Evolutionary conservation across 2,329 filamentous ascomycete genomes (phyloP).

Genomic region (Penicillium sp.): DNA sequence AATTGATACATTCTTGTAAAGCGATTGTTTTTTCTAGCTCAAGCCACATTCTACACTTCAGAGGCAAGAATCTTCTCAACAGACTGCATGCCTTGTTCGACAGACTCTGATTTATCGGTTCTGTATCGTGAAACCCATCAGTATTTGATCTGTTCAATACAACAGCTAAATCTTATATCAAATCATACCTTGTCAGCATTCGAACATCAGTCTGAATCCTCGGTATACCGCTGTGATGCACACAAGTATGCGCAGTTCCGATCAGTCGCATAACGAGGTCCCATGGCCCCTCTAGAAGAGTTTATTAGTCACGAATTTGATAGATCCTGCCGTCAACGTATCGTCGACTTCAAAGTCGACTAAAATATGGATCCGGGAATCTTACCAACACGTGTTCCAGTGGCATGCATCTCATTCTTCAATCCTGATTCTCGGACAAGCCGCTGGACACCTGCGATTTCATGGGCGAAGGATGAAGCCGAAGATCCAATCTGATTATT

Average conservation of each 20-base stretch:
- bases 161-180: too few relatives aligned
- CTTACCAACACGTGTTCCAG: slow-evolving; percentile 8
- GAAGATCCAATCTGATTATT: slow-evolving; percentile 8
- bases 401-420: slow-evolving; percentile 9
- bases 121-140: neutral
- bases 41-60: neutral
- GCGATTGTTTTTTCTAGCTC: neutral
- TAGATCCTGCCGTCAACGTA: too few relatives aligned
- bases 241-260: slow-evolving; percentile 10
- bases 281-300: slow-evolving; percentile 2
- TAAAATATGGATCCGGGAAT: neutral
- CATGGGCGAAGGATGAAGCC: neutral
- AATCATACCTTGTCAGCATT: slow-evolving; percentile 2
- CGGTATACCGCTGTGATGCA: slow-evolving; percentile 9
- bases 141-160: neutral
- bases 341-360: neutral
- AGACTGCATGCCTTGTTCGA: neutral
- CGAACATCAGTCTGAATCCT: slow-evolving; percentile 13
- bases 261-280: slow-evolving; percentile 6
- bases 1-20: neutral
- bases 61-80: slow-evolving; percentile 2
- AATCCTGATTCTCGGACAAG: slow-evolving; percentile 13
- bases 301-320: too few relatives aligned
- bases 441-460: slow-evolving; percentile 8
- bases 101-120: neutral